phyloP scores from a whole-genome alignment of 148 eudicot species.

The Fagopyrum homotropicum region DNA sequence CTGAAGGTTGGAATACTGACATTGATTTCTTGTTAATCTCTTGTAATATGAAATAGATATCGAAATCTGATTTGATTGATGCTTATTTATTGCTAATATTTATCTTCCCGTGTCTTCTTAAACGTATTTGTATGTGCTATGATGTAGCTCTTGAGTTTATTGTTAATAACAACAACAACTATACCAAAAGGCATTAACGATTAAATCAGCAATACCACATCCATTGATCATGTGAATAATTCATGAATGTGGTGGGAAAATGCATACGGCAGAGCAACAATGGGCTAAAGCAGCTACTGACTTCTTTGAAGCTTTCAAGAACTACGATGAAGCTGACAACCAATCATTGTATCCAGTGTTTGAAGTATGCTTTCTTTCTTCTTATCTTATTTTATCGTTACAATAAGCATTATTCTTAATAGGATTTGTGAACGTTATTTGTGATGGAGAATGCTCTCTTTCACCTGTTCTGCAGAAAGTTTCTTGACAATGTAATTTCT shows the following conservation, averaged over 20 bases:
- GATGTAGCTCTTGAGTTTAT: slow-evolving; percentile 10
- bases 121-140: background rate
- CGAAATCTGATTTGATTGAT: background rate
- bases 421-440: background rate
- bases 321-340: slow-evolving; percentile 98
- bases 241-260: slow-evolving; percentile 99
- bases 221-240: slow-evolving; percentile 98
- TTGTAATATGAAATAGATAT: background rate
- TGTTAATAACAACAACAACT: slow-evolving; percentile 57
- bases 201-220: slow-evolving; percentile 99
- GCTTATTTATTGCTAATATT: background rate
- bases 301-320: slow-evolving; percentile 97
- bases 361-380: slow-evolving; percentile 50
- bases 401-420: background rate
- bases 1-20: slow-evolving; percentile 53
- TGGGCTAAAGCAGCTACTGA: slow-evolving; percentile 98
- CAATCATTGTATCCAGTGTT: slow-evolving; percentile 81
- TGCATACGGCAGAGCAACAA: slow-evolving; percentile 98
- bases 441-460: background rate
- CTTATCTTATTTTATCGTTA: background rate
- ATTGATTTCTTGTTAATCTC: background rate
- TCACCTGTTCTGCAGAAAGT: background rate
- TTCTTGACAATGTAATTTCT: background rate
- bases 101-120: background rate
- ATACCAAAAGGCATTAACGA: slow-evolving; percentile 85